A percentile compares a stretch with the other conserved stretches of the same genome.
Evolutionary conservation across 1,284 basidiomycete species (phyloP).

Genomic region (Pseudozyma flocculosa): DNA sequence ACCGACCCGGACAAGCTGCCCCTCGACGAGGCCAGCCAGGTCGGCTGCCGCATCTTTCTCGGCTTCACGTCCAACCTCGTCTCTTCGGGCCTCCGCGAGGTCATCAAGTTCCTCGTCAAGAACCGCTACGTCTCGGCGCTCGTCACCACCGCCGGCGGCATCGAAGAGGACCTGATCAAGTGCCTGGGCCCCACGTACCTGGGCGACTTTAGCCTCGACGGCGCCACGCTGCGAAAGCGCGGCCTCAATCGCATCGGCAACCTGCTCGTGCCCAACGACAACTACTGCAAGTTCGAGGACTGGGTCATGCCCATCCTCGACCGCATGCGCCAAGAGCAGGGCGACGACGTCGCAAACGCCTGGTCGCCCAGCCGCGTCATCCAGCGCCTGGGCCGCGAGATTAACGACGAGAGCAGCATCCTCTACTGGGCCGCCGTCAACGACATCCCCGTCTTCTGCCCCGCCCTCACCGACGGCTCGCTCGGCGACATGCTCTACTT

Average conservation of each 20-base stretch:
- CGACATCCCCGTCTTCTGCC: constrained; percentile 97
- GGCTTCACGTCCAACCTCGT: constrained; percentile 99
- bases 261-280: constrained; percentile 93
- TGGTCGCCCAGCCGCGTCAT: constrained; percentile 98
- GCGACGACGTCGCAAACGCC: constrained; percentile 62
- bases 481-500: constrained; percentile 99
- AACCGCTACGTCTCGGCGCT: constrained; percentile 85
- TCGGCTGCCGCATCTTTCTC: constrained; percentile 83
- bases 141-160: constrained; percentile 95
- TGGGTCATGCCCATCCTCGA: constrained; percentile 96
- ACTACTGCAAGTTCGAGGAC: constrained; percentile 99
- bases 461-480: constrained; percentile 94
- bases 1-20: constrained; percentile 33
- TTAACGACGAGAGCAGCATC: constrained; percentile 86
- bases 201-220: constrained; percentile 82
- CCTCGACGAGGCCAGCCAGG: constrained; percentile 64
- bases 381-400: constrained; percentile 86
- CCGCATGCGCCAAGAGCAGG: constrained; percentile 86
- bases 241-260: constrained; percentile 99
- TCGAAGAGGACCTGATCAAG: constrained; percentile 99
- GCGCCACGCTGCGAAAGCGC: constrained; percentile 77
- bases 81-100: constrained; percentile 91
- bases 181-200: constrained; percentile 94
- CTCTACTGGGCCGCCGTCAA: constrained; percentile 98
- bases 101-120: constrained; percentile 89